These are phyloP conservation scores for Dactylellina leptospora DNA, from an alignment of 2,329 filamentous ascomycete genomes.

Conservation along the genomic window DNA sequence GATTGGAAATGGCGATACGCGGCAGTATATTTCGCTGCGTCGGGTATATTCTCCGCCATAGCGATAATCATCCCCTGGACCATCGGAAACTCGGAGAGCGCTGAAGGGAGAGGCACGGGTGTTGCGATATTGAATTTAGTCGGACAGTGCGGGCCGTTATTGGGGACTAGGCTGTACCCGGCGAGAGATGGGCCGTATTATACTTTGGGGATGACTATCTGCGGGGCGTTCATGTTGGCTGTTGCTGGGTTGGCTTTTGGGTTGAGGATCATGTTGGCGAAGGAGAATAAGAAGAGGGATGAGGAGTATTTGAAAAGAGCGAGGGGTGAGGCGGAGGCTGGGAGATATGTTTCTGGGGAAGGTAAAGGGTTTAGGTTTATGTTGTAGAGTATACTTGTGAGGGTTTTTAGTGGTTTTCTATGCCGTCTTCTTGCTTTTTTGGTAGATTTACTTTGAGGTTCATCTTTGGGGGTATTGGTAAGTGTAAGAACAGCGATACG, in stretches of 20 bases:
- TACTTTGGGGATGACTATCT: constrained; percentile 70
- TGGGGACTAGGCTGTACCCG: constrained; percentile 73
- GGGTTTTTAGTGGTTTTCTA: no score
- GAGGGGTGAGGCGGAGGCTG: constrained; percentile 61
- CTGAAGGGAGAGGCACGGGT: constrained; percentile 72
- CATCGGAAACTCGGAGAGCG: constrained; percentile 74
- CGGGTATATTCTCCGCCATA: constrained; percentile 73
- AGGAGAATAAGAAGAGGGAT: constrained; percentile 65
- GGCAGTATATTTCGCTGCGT: constrained; percentile 66
- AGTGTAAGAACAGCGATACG: no score
- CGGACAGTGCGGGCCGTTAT: constrained; percentile 71
- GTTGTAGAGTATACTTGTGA: constrained; percentile 59
- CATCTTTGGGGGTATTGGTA: no score
- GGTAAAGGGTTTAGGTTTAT: constrained; percentile 64
- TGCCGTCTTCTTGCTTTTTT: no score
- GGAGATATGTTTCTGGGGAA: constrained; percentile 59
- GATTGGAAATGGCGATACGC: constrained; percentile 61
- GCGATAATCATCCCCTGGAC: constrained; percentile 77
- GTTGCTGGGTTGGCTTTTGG: constrained; percentile 68
- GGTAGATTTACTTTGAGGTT: no score
- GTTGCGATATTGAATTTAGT: constrained; percentile 75
- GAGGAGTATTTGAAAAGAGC: constrained; percentile 58
- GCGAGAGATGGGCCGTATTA: constrained; percentile 67
- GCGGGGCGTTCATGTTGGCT: constrained; percentile 70
- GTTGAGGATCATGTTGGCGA: constrained; percentile 66